These are phyloP conservation scores for Candida ulmi DNA, from an alignment of 805 yeast genomes.

Conservation along the genomic window DNA sequence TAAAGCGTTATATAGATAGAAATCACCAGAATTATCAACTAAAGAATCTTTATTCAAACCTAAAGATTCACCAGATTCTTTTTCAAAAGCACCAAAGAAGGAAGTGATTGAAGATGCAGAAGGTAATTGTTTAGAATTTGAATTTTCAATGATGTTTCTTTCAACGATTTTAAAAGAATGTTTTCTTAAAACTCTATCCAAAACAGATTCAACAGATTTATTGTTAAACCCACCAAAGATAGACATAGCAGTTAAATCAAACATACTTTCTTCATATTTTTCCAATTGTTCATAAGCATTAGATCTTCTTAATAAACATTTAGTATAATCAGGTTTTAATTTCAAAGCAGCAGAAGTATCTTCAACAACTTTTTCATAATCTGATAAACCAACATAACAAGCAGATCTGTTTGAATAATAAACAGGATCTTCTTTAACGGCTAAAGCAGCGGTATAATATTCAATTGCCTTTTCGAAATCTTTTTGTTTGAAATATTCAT, in stretches of 20 bases:
- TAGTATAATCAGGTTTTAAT: slow-evolving; percentile 83
- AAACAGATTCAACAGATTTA: slow-evolving; percentile 67
- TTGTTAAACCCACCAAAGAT: slow-evolving; percentile 80
- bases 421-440: slow-evolving; percentile 75
- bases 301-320: slow-evolving; percentile 91
- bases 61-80: slow-evolving; percentile 43
- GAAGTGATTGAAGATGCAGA: slow-evolving; percentile 80
- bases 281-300: slow-evolving; percentile 82
- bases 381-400: slow-evolving; percentile 77
- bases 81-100: slow-evolving; percentile 80
- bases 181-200: slow-evolving; percentile 82
- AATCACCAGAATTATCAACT: slow-evolving; percentile 51
- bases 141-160: slow-evolving; percentile 20
- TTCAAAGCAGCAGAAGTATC: slow-evolving; percentile 84
- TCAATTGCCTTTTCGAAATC: slow-evolving; percentile 71
- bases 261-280: slow-evolving; percentile 76
- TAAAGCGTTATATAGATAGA: slow-evolving; percentile 60
- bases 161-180: slow-evolving; percentile 72
- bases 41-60: slow-evolving; percentile 33
- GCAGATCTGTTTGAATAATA: slow-evolving; percentile 96
- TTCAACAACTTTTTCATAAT: slow-evolving; percentile 78
- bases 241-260: slow-evolving; percentile 86
- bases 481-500: slow-evolving; percentile 65
- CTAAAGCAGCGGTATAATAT: slow-evolving; percentile 73
- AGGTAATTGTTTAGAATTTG: slow-evolving; percentile 45